Evolutionary conservation across 371 early-diverging fungal species (phyloP).

Genomic region (Polyrhizophydium stewartii): DNA sequence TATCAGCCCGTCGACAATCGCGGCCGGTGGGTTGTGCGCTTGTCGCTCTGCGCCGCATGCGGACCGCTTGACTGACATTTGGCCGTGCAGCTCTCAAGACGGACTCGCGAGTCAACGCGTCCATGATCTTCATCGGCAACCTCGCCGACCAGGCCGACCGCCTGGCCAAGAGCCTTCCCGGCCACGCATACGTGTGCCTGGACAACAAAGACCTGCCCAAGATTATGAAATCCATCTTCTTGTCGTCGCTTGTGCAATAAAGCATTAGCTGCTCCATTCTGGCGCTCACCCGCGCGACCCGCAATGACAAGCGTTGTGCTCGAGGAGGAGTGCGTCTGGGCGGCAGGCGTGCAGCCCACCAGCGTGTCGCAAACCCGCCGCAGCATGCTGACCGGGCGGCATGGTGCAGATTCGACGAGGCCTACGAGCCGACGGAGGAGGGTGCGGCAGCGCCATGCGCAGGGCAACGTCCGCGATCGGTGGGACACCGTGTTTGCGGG

Average conservation of each 20-base stretch:
- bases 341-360: too few species aligned
- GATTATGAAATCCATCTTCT: slow-evolving; percentile 72
- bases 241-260: neutral
- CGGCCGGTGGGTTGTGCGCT: slow-evolving; percentile 52
- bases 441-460: slow-evolving; percentile 17
- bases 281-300: neutral
- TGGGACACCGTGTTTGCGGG: neutral
- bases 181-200: slow-evolving; percentile 49
- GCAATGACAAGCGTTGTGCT: slow-evolving; percentile 6
- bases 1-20: slow-evolving; percentile 69
- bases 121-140: slow-evolving; percentile 70
- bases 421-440: slow-evolving; percentile 53
- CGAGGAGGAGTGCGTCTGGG: slow-evolving; percentile 30
- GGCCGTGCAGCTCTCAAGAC: slow-evolving; percentile 53
- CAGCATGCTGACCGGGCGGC: too few species aligned
- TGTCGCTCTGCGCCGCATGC: slow-evolving; percentile 12
- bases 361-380: too few species aligned
- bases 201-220: slow-evolving; percentile 77
- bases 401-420: slow-evolving; percentile 43
- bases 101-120: slow-evolving; percentile 63
- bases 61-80: slow-evolving; percentile 8
- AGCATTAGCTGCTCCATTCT: neutral
- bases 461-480: neutral
- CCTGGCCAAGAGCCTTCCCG: slow-evolving; percentile 53
- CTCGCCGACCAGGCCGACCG: slow-evolving; percentile 62